Evolutionary conservation across 768 basidiomycete genomes (phyloP).

Genomic region (Epithele typhae): DNA sequence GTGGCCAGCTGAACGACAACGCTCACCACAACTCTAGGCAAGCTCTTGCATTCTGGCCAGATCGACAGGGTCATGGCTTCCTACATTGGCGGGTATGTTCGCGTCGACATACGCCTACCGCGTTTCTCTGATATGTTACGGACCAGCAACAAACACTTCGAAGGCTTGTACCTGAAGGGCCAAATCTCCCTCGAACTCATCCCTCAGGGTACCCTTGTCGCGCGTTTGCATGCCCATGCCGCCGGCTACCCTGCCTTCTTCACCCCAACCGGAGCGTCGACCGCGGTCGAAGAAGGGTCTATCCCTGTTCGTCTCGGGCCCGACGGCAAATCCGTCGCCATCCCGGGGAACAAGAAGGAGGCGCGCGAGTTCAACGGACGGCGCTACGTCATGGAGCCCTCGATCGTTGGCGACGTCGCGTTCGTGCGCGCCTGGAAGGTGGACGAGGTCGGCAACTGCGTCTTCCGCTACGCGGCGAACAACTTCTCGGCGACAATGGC

Average conservation of each 20-base stretch:
- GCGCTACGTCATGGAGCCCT: conserved; percentile 76
- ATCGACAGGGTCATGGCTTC: conserved; percentile 83
- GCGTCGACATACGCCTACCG: no score
- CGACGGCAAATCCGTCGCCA: conserved; percentile 66
- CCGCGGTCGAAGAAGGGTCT: conserved; percentile 73
- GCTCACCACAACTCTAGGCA: conserved; percentile 42
- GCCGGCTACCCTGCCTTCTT: conserved; percentile 93
- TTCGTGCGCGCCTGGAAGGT: conserved; percentile 90
- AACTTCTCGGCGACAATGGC: conserved; percentile 90
- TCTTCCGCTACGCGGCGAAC: conserved; percentile 86
- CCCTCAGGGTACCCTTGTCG: conserved; percentile 88
- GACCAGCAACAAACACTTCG: conserved; percentile 82
- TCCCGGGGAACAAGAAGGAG: conserved; percentile 76
- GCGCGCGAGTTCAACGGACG: conserved; percentile 72
- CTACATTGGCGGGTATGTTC: conserved; percentile 76
- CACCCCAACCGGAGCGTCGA: conserved; percentile 86
- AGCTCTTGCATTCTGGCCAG: conserved; percentile 69
- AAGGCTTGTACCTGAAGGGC: conserved; percentile 74
- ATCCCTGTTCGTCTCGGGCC: conserved; percentile 78
- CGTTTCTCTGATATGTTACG: conserved; percentile 15
- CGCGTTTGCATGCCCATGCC: conserved; percentile 83
- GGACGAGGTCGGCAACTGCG: conserved; percentile 86
- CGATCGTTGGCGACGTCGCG: conserved; percentile 77
- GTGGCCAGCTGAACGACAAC: background rate
- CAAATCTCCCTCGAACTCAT: conserved; percentile 83